These are phyloP conservation scores for Glarea lozoyensis DNA, from an alignment of 495 filamentous ascomycete species.

Conservation along the genomic window DNA sequence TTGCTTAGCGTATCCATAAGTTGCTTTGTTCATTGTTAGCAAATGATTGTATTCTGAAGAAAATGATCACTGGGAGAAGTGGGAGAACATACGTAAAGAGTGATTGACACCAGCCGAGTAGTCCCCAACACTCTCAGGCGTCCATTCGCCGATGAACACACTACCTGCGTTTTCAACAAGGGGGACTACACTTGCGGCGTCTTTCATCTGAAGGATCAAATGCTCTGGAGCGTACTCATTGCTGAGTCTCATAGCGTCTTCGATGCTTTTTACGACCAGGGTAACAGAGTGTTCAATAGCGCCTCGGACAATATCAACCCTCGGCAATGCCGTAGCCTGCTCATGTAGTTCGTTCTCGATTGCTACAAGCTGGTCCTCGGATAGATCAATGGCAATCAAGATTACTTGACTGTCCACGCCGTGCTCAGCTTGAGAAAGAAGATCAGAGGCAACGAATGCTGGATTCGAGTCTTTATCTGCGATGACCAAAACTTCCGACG, in stretches of 20 bases:
- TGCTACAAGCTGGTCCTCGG: slow-evolving; percentile 57
- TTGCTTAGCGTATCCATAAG: slow-evolving; percentile 95
- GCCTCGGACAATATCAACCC: slow-evolving; percentile 89
- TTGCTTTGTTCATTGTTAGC: no score
- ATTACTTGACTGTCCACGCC: slow-evolving; percentile 93
- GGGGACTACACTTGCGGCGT: slow-evolving; percentile 61
- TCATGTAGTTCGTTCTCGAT: slow-evolving; percentile 86
- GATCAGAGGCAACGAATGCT: slow-evolving; percentile 89
- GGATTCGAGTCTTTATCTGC: slow-evolving; percentile 88
- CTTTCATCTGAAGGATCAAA: slow-evolving; percentile 79
- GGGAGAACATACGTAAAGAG: slow-evolving; percentile 69
- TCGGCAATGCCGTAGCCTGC: slow-evolving; percentile 80
- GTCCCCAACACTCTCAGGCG: slow-evolving; percentile 92
- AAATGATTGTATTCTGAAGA: slow-evolving; percentile 10
- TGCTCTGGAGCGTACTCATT: slow-evolving; percentile 98
- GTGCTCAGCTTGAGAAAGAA: slow-evolving; percentile 93
- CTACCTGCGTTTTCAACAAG: slow-evolving; percentile 90
- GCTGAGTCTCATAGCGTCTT: slow-evolving; percentile 78
- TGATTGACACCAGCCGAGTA: slow-evolving; percentile 98
- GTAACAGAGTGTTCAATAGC: slow-evolving; percentile 87
- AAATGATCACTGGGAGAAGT: neutral
- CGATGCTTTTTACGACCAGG: slow-evolving; percentile 66
- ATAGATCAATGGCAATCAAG: slow-evolving; percentile 75
- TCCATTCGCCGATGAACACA: slow-evolving; percentile 93
- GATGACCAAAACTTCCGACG: slow-evolving; percentile 91